Evolutionary conservation across 1,284 basidiomycete species (phyloP), one percentile per base, ranked within the genome.

Genomic region (Cryptococcus sp.): DNA sequence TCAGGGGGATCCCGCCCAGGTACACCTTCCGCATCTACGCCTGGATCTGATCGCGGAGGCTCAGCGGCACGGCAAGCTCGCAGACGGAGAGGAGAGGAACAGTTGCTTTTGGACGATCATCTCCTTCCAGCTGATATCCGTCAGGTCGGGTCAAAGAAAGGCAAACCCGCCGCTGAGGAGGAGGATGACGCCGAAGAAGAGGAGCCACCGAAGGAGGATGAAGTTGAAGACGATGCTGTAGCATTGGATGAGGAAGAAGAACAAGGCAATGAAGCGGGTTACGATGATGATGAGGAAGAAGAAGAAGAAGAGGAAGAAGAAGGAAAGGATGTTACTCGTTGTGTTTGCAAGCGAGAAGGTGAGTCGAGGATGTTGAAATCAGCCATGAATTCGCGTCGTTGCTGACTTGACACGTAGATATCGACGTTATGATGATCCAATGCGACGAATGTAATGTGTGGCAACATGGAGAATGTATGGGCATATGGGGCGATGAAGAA

Each of bases 381-480:
- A 10, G 29, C 29, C 13, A 34, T 34, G 8, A 34, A 34, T 10
- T 10, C 8, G 8, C 29, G 29, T 34, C 13, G 13, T 5, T 23
- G 41, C 54, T 41, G n/a, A 43, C 1, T 29, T 7, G 8, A 37
- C 26, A 44, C 61, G 64, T 75, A 85, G 83, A 84, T 78, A 89
- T 90, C 72, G 89, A 89, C 70, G 87, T 87, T 68, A 85, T 87
- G 64, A 97, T 98, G 93, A 93, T 97, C 52, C 90, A 94, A 78
- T 99, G 95, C 80, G 95, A 99, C 80, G 88, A 84, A 54, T 99
- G 95, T 82, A 90, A 92, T 72, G 91, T 92, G 61, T 99, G 95
- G 95, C 95, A 99, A 79, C 95, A 99, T 77, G 94, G 94, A 19
- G 84, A 88, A 34, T 99, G 95, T 80, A 93, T 99, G 87, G 95